phyloP scores from a whole-genome alignment of 768 basidiomycete genomes.

The Panaeolus papilionaceus region DNA sequence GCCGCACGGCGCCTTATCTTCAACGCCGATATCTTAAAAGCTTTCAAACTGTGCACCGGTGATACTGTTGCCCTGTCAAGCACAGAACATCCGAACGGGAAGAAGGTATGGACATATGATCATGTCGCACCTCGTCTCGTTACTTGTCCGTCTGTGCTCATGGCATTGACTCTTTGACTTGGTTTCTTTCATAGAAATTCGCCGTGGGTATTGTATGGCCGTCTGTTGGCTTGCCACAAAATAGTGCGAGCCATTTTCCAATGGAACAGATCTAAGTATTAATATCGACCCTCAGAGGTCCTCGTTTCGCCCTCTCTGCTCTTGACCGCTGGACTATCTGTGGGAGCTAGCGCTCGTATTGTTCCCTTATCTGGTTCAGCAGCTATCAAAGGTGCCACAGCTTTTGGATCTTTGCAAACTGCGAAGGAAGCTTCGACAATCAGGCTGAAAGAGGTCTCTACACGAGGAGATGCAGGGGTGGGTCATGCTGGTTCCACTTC shows the following conservation, averaged over 20 bases:
- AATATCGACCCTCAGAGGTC: constrained; percentile 48
- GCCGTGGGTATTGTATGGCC: constrained; percentile 81
- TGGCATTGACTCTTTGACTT: constrained; percentile 16
- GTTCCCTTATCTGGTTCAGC: constrained; percentile 50
- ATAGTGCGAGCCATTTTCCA: constrained; percentile 48
- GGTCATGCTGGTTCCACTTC: constrained; percentile 17
- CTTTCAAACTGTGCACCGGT: constrained; percentile 67
- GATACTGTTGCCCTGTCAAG: constrained; percentile 67
- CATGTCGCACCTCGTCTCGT: neutral
- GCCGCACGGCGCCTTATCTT: constrained; percentile 68
- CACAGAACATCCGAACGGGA: constrained; percentile 33
- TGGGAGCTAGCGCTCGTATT: constrained; percentile 55
- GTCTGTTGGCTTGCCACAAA: constrained; percentile 62
- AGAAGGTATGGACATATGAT: constrained; percentile 13
- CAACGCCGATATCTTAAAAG: constrained; percentile 66
- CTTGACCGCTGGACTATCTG: constrained; percentile 63
- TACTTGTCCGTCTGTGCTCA: neutral
- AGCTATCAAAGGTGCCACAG: constrained; percentile 43
- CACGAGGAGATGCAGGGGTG: constrained; percentile 19
- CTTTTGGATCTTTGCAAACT: constrained; percentile 56
- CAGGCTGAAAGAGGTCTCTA: constrained; percentile 54
- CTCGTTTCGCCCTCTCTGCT: constrained; percentile 61
- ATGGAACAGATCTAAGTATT: constrained; percentile 7
- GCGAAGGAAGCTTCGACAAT: constrained; percentile 59
- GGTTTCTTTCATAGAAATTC: constrained; percentile 50